phyloP scores from a whole-genome alignment of 352 stramenopile species.

The Phytophthora idaei region DNA sequence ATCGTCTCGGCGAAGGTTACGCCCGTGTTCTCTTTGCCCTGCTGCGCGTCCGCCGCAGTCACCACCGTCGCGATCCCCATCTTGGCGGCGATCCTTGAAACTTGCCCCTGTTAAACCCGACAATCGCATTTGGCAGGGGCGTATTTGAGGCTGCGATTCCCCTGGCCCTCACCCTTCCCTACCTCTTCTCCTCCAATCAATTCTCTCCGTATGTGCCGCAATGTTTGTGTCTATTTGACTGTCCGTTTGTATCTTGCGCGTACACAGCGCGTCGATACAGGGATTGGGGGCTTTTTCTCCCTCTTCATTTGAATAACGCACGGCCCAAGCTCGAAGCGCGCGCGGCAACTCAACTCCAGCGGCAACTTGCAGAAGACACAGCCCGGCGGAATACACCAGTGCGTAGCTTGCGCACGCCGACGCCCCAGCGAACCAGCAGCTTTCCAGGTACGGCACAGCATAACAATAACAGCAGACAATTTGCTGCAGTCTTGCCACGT shows the following conservation, averaged over 20 bases:
- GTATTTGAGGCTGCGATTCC: slow-evolving; percentile 31
- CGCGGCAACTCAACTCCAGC: slow-evolving; percentile 34
- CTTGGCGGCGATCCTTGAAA: slow-evolving; percentile 3
- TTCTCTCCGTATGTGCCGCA: slow-evolving; percentile 19
- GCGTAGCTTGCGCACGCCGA: background rate
- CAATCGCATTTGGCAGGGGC: slow-evolving; percentile 21
- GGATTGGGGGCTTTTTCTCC: slow-evolving; percentile 30
- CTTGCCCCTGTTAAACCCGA: slow-evolving; percentile 20
- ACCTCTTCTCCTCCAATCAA: slow-evolving; percentile 63
- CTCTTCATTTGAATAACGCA: slow-evolving; percentile 32
- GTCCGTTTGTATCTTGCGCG: slow-evolving; percentile 1
- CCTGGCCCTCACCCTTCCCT: slow-evolving; percentile 56
- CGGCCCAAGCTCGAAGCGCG: slow-evolving; percentile 14
- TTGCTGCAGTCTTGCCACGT: slow-evolving; percentile 11
- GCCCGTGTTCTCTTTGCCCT: background rate
- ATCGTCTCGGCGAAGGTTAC: slow-evolving; percentile 56
- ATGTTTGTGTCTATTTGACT: slow-evolving; percentile 10
- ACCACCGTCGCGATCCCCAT: slow-evolving; percentile 12
- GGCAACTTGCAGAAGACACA: slow-evolving; percentile 30
- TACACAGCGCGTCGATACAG: slow-evolving; percentile 10
- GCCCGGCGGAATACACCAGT: background rate
- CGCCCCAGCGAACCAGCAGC: background rate
- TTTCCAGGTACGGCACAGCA: slow-evolving; percentile 19
- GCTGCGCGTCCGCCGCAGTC: background rate
- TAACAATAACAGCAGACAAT: background rate